Evolutionary conservation across 495 filamentous ascomycete genomes (phyloP), one percentile per base, ranked within the genome.

Genomic region (Neurospora hispaniola): DNA sequence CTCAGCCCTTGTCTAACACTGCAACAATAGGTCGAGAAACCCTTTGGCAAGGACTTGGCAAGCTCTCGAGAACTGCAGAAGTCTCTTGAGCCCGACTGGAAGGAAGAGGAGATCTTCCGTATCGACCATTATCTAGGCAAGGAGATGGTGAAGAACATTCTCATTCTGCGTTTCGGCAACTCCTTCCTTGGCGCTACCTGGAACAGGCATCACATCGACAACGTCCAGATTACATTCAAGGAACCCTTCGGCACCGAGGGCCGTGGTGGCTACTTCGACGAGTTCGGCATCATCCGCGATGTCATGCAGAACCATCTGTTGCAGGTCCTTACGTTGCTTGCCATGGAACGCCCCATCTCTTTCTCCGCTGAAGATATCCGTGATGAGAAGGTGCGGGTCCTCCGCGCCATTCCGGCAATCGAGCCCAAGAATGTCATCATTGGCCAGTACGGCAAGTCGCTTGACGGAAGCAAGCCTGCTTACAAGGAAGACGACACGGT

Each of bases 341-440:
- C 96, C 70, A 99, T 99, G 96, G 96, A 99, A 85, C 89, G 96
- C 71, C 96, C 96, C 46, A 96, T 98, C 80, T 98, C 94, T 9
- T 98, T 99, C 86, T 98, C 96, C 27, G 89, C 96, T 40, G 96
- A 99, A 80, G 96, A 99, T 79, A 97, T 99, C 76, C 93, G 96
- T 78, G 96, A 99, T 80, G 96, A 99, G 84, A 99, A 99, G 86
- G 95, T 97, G 74, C 92, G 96, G 75, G 96, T 99, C 27, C 88
- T 99, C 59, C 91, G 96, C 75, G 93, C 90, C 48, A 98, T 98
- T 80, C 92, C 93, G 70, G 88, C 94, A 14, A 98, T 99, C 79
- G 94, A 99, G 86, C 96, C 96, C 74, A 99, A 98, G 90, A 96
- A 99, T 80, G 96, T 99, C 81, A 99, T 99, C 82, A 99, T 99